These are phyloP conservation scores for Spergularia azorica DNA, from an alignment of 179 eudicot species.

Conservation along the genomic window DNA sequence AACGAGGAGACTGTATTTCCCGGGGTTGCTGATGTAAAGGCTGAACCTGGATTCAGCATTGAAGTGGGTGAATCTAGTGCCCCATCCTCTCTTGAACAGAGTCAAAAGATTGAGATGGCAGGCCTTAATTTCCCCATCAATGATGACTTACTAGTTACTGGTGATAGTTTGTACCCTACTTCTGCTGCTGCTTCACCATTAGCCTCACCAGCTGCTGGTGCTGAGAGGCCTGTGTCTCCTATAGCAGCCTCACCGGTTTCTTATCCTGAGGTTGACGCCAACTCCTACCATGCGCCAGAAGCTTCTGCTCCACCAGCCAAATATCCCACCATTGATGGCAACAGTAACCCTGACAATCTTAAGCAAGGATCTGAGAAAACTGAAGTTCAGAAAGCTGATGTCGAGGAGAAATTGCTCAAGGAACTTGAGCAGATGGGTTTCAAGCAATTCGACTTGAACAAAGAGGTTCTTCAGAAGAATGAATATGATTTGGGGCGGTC, in stretches of 20 bases:
- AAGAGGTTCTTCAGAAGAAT: slow-evolving; percentile 62
- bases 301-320: slow-evolving; percentile 14
- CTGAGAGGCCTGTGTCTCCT: neutral
- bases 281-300: neutral
- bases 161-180: neutral
- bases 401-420: slow-evolving; percentile 51
- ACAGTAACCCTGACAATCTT: neutral
- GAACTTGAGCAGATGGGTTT: slow-evolving; percentile 88
- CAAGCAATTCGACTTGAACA: slow-evolving; percentile 59
- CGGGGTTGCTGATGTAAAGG: slow-evolving; percentile 25
- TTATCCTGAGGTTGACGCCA: slow-evolving; percentile 7
- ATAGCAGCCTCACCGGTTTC: slow-evolving; percentile 12
- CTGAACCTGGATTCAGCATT: slow-evolving; percentile 21
- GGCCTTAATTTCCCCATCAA: slow-evolving; percentile 53
- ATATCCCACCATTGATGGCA: slow-evolving; percentile 13
- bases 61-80: slow-evolving; percentile 23
- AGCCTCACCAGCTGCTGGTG: slow-evolving; percentile 1
- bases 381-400: neutral
- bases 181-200: slow-evolving; percentile 19
- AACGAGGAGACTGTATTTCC: slow-evolving; percentile 11
- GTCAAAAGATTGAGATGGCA: slow-evolving; percentile 25
- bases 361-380: slow-evolving; percentile 6
- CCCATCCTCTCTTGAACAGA: slow-evolving; percentile 27
- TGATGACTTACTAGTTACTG: slow-evolving; percentile 31
- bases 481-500: slow-evolving; percentile 67